Evolutionary conservation across 306 rosid genomes (phyloP), one percentile per base, ranked within the genome.

Genomic region (Leucaena leucocephala): DNA sequence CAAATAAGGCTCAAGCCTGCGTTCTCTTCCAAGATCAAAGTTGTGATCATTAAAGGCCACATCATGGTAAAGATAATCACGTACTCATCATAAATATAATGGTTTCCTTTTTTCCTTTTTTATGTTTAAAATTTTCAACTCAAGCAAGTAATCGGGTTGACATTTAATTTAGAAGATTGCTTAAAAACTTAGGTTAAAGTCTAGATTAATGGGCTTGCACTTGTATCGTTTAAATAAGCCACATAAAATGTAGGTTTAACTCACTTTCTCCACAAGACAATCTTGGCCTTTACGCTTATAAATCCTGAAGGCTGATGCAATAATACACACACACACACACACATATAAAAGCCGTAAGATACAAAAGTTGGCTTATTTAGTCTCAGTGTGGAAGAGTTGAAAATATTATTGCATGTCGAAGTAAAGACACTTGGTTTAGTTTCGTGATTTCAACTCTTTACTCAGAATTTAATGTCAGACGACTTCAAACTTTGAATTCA

Each of bases 211-310:
- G 9, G 19, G 50, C n/a, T 42, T 17, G 35, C 50, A n/a, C 14
- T 17, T 49, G 46, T 49, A 46, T 71, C 58, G 40, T 14, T 44
- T 33, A 43, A 75, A n/a, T 45, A 8, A 61, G 61, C 57, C 71
- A 27, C 16, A 71, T 6, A 66, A 78, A 68, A 57, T 49, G 84
- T 80, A 65, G 76, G 71, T 74, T 43, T 68, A 68, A 68, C 54
- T 68, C 44, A 55, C 59, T 81, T 67, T 81, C 39, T 45, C 59
- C 38, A 10, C 12, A 68, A 6, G 44, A 44, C 80, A 55, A 11
- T 68, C 52, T 80, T 74, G 11, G 21, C 15, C 48, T 2, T 2
- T 45, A 68, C 38, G 52, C 75, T 39, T 74, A 16, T 33, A 16
- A 75, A 33, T 55, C 21, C 9, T 19, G 1, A 35, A 57, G 55